Percentiles rank a stretch among this genome's conserved stretches.
Conservation (phyloP, 2,329 filamentous ascomycete species). For the Apiospora sp. region DNA sequence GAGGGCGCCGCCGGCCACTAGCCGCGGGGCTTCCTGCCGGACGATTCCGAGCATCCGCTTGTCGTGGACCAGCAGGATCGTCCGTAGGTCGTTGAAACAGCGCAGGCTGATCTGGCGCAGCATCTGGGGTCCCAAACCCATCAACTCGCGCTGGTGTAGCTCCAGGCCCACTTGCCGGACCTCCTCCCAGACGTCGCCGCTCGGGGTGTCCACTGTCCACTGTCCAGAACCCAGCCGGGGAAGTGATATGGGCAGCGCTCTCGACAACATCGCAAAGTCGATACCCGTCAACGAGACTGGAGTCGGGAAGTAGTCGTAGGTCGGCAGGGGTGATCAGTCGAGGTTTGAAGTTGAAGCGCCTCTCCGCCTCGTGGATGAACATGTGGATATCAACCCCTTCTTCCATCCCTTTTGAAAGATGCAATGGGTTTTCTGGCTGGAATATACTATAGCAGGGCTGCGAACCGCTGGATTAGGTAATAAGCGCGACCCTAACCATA, state of each 20-base stretch:
- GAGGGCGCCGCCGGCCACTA: constrained; percentile 39
- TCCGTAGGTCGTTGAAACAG: constrained; percentile 52
- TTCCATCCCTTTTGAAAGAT: constrained; percentile 49
- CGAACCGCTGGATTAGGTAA: too few species aligned
- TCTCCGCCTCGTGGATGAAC: constrained; percentile 42
- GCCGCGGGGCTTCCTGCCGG: constrained; percentile 41
- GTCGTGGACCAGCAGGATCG: constrained; percentile 50
- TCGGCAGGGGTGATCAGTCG: constrained; percentile 45
- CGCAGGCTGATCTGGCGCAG: constrained; percentile 46
- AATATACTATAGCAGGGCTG: not conserved
- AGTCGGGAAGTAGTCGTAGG: constrained; percentile 38
- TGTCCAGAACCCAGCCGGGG: not conserved
- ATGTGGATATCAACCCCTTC: constrained; percentile 49
- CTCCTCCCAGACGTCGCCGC: constrained; percentile 42
- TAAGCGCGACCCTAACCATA: too few species aligned
- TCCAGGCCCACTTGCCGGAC: constrained; percentile 44
- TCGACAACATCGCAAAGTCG: constrained; percentile 42
- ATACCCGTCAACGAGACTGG: constrained; percentile 38
- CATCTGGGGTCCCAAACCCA: constrained; percentile 41
- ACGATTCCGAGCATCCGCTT: constrained; percentile 52
- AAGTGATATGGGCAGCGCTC: constrained; percentile 29
- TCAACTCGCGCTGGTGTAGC: constrained; percentile 48
- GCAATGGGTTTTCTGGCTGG: constrained; percentile 36
- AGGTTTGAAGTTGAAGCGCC: constrained; percentile 40
- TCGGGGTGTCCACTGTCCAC: constrained; percentile 16